These are phyloP conservation scores for Schwanniomyces sp. DNA, from an alignment of 805 yeast species.

Conservation along the genomic window DNA sequence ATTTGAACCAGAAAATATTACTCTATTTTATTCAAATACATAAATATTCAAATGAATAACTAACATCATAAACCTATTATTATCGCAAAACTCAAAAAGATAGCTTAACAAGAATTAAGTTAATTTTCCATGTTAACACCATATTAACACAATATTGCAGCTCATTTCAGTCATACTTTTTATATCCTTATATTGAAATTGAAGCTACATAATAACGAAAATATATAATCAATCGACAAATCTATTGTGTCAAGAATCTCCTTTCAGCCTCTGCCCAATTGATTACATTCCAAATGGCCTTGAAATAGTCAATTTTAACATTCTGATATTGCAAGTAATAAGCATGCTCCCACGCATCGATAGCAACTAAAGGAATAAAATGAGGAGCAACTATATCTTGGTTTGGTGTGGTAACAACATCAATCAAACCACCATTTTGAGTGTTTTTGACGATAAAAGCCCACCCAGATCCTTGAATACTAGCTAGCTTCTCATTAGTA, in stretches of 20 bases:
- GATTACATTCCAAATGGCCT: slow-evolving; percentile 50
- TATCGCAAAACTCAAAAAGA: too few species aligned
- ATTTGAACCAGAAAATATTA: too few species aligned
- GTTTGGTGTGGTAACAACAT: slow-evolving; percentile 45
- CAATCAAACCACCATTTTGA: slow-evolving; percentile 42
- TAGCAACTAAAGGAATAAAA: slow-evolving; percentile 47
- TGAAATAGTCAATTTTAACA: slow-evolving; percentile 49
- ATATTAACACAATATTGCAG: too few species aligned
- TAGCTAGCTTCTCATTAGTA: slow-evolving; percentile 44
- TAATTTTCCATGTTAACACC: too few species aligned
- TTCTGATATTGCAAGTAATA: slow-evolving; percentile 54
- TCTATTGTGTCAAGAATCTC: slow-evolving; percentile 24
- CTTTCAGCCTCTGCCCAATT: slow-evolving; percentile 52
- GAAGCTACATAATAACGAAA: neutral
- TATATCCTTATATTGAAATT: too few species aligned
- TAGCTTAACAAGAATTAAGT: too few species aligned
- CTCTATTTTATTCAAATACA: too few species aligned
- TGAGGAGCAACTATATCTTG: slow-evolving; percentile 49
- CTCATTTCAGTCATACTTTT: too few species aligned
- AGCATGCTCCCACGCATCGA: slow-evolving; percentile 58
- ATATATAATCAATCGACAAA: too few species aligned
- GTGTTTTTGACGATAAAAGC: slow-evolving; percentile 49
- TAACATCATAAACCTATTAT: too few species aligned
- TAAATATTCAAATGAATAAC: too few species aligned
- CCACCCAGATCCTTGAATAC: slow-evolving; percentile 57